A percentile compares a stretch with the other conserved stretches of the same genome.
phyloP scores from a whole-genome alignment of 306 rosid genomes.

The Sphenostylis stenocarpa region DNA sequence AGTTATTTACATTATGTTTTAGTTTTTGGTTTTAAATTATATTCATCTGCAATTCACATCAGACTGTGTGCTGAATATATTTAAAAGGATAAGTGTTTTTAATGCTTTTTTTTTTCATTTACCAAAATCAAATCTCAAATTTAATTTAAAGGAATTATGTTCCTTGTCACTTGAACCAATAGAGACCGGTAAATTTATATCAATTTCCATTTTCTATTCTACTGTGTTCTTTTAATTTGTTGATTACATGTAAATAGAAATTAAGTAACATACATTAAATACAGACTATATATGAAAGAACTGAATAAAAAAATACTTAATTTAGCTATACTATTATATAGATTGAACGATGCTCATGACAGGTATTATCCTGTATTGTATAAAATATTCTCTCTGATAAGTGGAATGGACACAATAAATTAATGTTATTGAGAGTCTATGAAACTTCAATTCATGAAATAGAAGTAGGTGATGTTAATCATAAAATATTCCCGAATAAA shows the following conservation, averaged over 20 bases:
- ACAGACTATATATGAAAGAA: background rate
- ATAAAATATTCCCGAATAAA: background rate
- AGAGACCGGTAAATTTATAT: background rate
- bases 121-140: background rate
- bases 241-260: background rate
- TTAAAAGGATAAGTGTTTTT: background rate
- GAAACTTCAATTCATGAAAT: background rate
- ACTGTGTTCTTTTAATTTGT: background rate
- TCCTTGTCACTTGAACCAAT: background rate
- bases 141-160: background rate
- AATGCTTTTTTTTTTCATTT: background rate
- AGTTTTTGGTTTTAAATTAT: background rate
- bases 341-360: background rate
- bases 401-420: background rate
- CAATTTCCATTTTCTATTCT: background rate
- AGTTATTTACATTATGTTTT: background rate
- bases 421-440: background rate
- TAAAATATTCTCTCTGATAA: background rate
- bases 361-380: background rate
- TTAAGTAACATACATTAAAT: background rate
- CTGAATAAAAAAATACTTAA: background rate
- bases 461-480: background rate
- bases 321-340: background rate
- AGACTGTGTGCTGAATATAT: background rate
- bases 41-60: background rate